Conservation (phyloP, 192 early-diverging fungal species). For the Bifiguratus adelaidae region DNA sequence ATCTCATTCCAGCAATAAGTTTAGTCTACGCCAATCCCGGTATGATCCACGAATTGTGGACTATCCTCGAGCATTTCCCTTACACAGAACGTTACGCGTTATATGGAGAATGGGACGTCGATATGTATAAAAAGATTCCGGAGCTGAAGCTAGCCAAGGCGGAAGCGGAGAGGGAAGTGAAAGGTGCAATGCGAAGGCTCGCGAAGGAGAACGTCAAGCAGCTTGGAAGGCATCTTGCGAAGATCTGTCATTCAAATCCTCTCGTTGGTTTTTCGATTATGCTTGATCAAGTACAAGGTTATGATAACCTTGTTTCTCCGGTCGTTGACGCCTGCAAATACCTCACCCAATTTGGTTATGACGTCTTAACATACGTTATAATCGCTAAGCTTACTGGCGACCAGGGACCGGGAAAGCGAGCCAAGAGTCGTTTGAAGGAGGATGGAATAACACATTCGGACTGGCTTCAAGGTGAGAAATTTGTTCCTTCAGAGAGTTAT, state of each 20-base stretch:
- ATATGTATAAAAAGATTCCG: conserved; percentile 36
- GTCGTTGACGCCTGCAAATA: conserved; percentile 74
- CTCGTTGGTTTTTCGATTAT: conserved; percentile 56
- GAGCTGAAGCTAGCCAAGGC: conserved; percentile 38
- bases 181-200: conserved; percentile 55
- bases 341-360: conserved; percentile 60
- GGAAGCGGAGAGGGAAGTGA: conserved; percentile 36
- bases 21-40: conserved; percentile 53
- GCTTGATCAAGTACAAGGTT: conserved; percentile 53
- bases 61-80: conserved; percentile 41
- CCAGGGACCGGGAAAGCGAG: conserved; percentile 13
- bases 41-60: conserved; percentile 50
- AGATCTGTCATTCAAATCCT: conserved; percentile 67
- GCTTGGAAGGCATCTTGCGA: conserved; percentile 60
- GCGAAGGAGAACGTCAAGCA: conserved; percentile 64
- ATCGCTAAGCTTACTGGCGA: conserved; percentile 53
- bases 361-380: conserved; percentile 57
- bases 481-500: neutral
- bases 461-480: conserved; percentile 45
- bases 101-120: conserved; percentile 73
- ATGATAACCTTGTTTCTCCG: conserved; percentile 63
- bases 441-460: conserved; percentile 45
- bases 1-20: conserved; percentile 58
- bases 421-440: conserved; percentile 43
- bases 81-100: conserved; percentile 52